phyloP scores from a whole-genome alignment of 768 basidiomycete species.

The Naematelia encephala region DNA sequence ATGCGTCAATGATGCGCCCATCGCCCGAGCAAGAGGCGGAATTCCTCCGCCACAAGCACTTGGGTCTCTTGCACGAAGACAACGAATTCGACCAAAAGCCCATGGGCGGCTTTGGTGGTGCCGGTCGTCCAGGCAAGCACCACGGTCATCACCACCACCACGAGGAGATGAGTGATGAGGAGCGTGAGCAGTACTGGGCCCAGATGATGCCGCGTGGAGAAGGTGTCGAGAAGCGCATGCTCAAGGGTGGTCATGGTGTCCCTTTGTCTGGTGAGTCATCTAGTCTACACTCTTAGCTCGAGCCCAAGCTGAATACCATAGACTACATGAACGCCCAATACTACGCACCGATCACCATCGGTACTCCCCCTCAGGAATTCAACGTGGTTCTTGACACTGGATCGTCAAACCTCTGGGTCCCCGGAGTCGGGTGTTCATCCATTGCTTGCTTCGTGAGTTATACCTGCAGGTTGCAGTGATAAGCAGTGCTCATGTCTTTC shows the following conservation, averaged over 20 bases:
- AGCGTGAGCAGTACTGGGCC: conserved; percentile 57
- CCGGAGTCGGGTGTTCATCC: conserved; percentile 51
- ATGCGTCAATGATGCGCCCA: conserved; percentile 59
- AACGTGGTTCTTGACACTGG: conserved; percentile 91
- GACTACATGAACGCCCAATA: conserved; percentile 99
- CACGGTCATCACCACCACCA: conserved; percentile 35
- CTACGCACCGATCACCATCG: conserved; percentile 79
- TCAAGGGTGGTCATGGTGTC: conserved; percentile 74
- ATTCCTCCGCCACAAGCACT: conserved; percentile 93
- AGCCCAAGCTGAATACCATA: conserved; percentile 44
- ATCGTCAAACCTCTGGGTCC: conserved; percentile 83
- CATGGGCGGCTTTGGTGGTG: conserved; percentile 60
- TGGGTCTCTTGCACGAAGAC: conserved; percentile 55
- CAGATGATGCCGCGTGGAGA: conserved; percentile 40
- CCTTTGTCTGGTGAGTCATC: conserved; percentile 75
- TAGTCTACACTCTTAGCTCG: neutral
- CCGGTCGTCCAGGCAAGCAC: conserved; percentile 61
- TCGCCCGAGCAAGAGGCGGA: conserved; percentile 59
- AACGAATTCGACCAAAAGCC: conserved; percentile 54
- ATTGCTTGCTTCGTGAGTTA: conserved; percentile 51
- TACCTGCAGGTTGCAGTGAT: neutral
- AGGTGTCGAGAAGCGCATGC: conserved; percentile 36
- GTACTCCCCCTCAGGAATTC: conserved; percentile 83
- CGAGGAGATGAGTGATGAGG: conserved; percentile 63
- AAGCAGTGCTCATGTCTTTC: neutral